Conservation (phyloP, 1,284 basidiomycete genomes). For the Malassezia furfur region DNA sequence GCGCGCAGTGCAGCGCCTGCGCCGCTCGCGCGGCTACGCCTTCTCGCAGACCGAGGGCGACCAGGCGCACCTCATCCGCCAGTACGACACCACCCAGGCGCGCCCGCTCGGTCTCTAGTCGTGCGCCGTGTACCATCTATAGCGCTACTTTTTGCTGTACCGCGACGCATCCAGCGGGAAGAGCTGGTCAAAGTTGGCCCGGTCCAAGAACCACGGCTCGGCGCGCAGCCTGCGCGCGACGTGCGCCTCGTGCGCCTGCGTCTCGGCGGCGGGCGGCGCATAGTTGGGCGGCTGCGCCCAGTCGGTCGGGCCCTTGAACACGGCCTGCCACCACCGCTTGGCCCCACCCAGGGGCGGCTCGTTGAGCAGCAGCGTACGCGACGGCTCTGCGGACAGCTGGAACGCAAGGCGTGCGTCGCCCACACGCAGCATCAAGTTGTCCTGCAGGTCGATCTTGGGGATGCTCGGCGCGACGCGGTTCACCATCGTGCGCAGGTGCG, state of each 20-base stretch:
- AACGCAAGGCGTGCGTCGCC: slow-evolving; percentile 18
- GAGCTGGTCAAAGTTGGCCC: slow-evolving; percentile 18
- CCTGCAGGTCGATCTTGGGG: slow-evolving; percentile 10
- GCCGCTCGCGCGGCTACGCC: slow-evolving; percentile 44
- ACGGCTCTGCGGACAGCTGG: slow-evolving; percentile 13
- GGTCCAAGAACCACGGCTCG: slow-evolving; percentile 22
- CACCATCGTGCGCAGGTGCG: background rate
- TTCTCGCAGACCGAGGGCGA: slow-evolving; percentile 44
- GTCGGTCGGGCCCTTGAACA: slow-evolving; percentile 11
- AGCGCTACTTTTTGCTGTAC: slow-evolving; percentile 6
- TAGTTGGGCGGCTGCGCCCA: slow-evolving; percentile 6
- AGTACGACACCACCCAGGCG: slow-evolving; percentile 43
- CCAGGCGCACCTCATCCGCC: slow-evolving; percentile 41
- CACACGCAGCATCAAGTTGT: slow-evolving; percentile 19
- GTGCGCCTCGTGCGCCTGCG: background rate
- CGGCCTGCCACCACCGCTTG: background rate
- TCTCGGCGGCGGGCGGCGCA: slow-evolving; percentile 5
- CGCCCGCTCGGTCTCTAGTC: slow-evolving; percentile 11
- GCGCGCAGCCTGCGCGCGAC: background rate
- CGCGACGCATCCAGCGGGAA: slow-evolving; percentile 18
- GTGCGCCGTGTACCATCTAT: too few relatives aligned
- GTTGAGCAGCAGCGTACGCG: background rate
- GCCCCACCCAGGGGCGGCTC: slow-evolving; percentile 3
- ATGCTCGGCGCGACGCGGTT: background rate
- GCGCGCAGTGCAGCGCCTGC: slow-evolving; percentile 42